These are phyloP conservation scores for Auricularia auricula-judae DNA, from an alignment of 768 basidiomycete genomes.

Conservation along the genomic window DNA sequence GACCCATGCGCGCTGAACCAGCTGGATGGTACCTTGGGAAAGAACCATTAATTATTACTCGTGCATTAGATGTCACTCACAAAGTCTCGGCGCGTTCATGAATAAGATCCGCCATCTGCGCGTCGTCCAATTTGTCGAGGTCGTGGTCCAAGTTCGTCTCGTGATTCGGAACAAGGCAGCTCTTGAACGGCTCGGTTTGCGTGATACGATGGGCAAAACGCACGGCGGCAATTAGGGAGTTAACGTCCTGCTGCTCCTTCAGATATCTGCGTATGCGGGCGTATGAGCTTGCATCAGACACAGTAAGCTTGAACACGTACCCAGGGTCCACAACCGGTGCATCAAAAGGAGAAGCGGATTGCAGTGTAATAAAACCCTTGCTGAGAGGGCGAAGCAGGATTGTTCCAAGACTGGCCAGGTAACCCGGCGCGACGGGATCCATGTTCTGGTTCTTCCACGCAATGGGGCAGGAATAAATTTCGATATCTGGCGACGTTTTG, in stretches of 20 bases:
- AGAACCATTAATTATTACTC: background rate
- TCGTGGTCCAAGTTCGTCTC: background rate
- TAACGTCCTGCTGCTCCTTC: background rate
- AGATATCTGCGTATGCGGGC: background rate
- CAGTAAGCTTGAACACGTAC: conserved; percentile 15
- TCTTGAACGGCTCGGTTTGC: background rate
- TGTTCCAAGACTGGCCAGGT: background rate
- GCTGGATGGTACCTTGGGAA: conserved; percentile 19
- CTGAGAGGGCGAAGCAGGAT: conserved; percentile 32
- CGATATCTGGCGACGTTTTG: background rate
- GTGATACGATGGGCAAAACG: background rate
- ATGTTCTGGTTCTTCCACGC: background rate
- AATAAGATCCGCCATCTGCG: background rate
- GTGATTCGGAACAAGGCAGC: background rate
- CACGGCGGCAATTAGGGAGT: background rate
- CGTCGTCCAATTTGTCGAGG: background rate
- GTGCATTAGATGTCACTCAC: background rate
- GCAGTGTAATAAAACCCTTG: conserved; percentile 28
- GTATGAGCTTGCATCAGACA: background rate
- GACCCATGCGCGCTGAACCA: conserved; percentile 27
- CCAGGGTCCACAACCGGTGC: conserved; percentile 33
- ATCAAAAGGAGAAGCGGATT: conserved; percentile 30
- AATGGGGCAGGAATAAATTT: background rate
- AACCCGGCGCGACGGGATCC: background rate
- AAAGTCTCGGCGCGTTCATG: background rate